Evolutionary conservation across 208 protist genomes (phyloP).

Genomic region (Naegleria gruberi): DNA sequence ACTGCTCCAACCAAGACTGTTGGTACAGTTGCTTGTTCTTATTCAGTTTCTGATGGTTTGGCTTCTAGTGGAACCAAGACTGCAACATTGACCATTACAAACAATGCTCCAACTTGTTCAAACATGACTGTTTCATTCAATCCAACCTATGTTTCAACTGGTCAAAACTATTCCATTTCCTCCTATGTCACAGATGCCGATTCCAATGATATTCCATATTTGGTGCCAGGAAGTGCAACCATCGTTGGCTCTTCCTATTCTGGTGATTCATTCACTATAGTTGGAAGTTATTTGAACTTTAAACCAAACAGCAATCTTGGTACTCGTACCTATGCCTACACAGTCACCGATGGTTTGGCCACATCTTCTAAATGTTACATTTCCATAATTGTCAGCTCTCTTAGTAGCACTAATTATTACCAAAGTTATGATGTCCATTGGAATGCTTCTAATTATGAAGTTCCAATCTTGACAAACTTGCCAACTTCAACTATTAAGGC

Average conservation of each 20-base stretch:
- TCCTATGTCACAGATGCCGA: background rate
- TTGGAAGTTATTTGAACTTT: no score
- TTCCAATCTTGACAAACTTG: background rate
- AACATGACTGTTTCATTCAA: no score
- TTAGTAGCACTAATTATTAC: background rate
- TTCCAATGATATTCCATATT: background rate
- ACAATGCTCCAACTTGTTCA: background rate
- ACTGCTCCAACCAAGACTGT: background rate
- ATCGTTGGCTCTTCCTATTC: background rate
- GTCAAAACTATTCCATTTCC: background rate
- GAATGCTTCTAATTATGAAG: background rate
- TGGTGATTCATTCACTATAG: no score
- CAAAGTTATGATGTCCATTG: background rate
- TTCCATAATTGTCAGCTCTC: background rate
- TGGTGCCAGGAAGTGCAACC: background rate
- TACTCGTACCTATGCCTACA: background rate
- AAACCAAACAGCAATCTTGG: no score
- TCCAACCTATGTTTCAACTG: background rate
- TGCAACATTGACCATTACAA: background rate
- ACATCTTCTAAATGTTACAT: background rate
- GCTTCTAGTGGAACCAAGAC: background rate
- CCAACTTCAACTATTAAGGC: background rate
- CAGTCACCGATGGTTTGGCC: background rate
- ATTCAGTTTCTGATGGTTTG: background rate
- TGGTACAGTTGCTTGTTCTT: background rate